phyloP scores from a whole-genome alignment of 306 rosid species.

The Phaseolus lunatus region DNA sequence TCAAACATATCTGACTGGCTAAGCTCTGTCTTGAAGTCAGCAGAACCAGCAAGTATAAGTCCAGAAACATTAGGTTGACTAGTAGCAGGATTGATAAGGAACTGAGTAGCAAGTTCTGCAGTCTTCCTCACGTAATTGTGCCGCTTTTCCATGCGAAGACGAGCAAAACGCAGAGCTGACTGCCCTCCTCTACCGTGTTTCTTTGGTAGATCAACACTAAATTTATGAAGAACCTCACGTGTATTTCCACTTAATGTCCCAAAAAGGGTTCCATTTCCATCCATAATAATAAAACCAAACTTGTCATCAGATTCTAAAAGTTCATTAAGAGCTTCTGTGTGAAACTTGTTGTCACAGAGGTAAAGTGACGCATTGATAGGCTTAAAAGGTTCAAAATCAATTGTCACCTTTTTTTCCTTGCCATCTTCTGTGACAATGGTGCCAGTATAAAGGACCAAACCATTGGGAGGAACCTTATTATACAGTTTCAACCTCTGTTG shows the following conservation, averaged over 20 bases:
- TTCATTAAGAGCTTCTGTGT: slow-evolving; percentile 86
- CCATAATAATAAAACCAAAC: slow-evolving; percentile 91
- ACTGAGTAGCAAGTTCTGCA: slow-evolving; percentile 92
- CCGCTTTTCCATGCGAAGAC: slow-evolving; percentile 91
- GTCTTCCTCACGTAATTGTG: slow-evolving; percentile 92
- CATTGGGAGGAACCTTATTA: slow-evolving; percentile 89
- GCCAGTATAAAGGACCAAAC: slow-evolving; percentile 87
- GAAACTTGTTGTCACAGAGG: slow-evolving; percentile 92
- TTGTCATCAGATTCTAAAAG: slow-evolving; percentile 91
- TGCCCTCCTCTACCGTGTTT: slow-evolving; percentile 97
- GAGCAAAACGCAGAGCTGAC: slow-evolving; percentile 89
- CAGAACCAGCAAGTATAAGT: slow-evolving; percentile 89
- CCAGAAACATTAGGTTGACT: slow-evolving; percentile 97
- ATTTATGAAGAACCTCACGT: slow-evolving; percentile 86
- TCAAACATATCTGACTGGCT: slow-evolving; percentile 96
- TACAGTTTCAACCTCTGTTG: slow-evolving; percentile 90
- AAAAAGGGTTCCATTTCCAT: slow-evolving; percentile 91
- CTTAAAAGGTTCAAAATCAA: slow-evolving; percentile 91
- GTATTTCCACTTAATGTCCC: slow-evolving; percentile 93
- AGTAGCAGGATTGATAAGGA: slow-evolving; percentile 68
- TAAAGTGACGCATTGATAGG: slow-evolving; percentile 87
- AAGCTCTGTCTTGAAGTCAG: slow-evolving; percentile 91
- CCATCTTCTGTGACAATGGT: slow-evolving; percentile 91
- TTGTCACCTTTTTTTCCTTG: slow-evolving; percentile 91
- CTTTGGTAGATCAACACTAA: slow-evolving; percentile 86